These are phyloP conservation scores for Pleurostoma richardsiae DNA, from an alignment of 2,329 filamentous ascomycete genomes.

Conservation along the genomic window DNA sequence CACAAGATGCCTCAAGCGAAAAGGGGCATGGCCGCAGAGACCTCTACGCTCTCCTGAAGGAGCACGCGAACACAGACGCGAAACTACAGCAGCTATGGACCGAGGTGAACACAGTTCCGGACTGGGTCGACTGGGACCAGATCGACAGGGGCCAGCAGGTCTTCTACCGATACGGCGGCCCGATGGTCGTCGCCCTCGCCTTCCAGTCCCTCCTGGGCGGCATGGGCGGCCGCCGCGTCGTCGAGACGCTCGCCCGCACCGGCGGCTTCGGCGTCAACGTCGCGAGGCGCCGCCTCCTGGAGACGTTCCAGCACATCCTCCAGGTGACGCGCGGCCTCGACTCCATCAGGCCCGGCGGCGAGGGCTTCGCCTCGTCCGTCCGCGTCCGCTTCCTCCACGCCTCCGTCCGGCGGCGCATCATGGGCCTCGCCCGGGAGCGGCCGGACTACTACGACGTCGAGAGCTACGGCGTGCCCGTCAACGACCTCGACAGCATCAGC, in stretches of 20 bases:
- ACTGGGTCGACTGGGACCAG: constrained; percentile 76
- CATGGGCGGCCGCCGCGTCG: constrained; percentile 67
- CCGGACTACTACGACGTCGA: constrained; percentile 59
- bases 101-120: constrained; percentile 61
- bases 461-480: constrained; percentile 62
- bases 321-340: constrained; percentile 63
- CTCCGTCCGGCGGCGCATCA: constrained; percentile 59
- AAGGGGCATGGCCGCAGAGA: constrained; percentile 41
- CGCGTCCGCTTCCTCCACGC: constrained; percentile 67
- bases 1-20: background rate
- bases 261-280: constrained; percentile 68
- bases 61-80: constrained; percentile 52
- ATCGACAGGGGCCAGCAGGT: constrained; percentile 70
- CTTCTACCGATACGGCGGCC: constrained; percentile 71
- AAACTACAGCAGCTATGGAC: constrained; percentile 55
- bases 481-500: constrained; percentile 68
- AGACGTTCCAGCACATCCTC: constrained; percentile 72
- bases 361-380: constrained; percentile 59
- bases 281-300: constrained; percentile 55
- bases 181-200: constrained; percentile 57
- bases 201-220: constrained; percentile 65
- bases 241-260: constrained; percentile 69
- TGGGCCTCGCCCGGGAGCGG: constrained; percentile 48
- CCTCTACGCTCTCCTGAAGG: constrained; percentile 56
- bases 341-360: constrained; percentile 63